Conservation (phyloP, 371 early-diverging fungal species). For the Mucor racemosus region DNA sequence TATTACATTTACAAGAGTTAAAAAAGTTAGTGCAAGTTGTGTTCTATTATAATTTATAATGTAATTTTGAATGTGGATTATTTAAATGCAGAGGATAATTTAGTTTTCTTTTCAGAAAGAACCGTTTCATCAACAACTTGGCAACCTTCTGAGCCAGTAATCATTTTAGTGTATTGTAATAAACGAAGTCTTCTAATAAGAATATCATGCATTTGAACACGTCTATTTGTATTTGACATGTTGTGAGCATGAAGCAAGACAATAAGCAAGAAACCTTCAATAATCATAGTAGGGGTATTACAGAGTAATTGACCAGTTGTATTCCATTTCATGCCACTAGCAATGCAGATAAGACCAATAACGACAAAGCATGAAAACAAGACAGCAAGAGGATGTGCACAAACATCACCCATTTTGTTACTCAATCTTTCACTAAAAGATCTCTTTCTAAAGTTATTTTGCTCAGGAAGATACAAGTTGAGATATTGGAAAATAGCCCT, state of each 20-base stretch:
- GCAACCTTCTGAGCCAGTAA: neutral
- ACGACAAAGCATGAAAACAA: constrained; percentile 10
- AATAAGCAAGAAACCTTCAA: constrained; percentile 32
- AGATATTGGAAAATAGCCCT: constrained; percentile 15
- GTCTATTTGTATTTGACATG: constrained; percentile 17
- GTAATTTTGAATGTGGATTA: too few relatives aligned
- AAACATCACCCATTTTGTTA: constrained; percentile 22
- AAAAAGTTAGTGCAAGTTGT: neutral
- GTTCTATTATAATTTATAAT: neutral
- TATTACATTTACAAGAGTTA: neutral
- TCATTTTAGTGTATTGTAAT: constrained; percentile 6
- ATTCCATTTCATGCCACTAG: constrained; percentile 27
- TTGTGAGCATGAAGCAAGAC: constrained; percentile 31
- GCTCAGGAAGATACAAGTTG: constrained; percentile 11
- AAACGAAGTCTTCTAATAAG: constrained; percentile 18
- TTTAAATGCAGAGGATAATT: neutral
- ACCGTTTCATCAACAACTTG: neutral
- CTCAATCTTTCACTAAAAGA: constrained; percentile 10
- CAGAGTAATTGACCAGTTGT: constrained; percentile 27
- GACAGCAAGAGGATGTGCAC: constrained; percentile 18
- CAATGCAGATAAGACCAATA: constrained; percentile 21
- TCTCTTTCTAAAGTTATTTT: neutral
- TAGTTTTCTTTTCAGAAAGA: neutral
- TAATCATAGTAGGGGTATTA: constrained; percentile 31
- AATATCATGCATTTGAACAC: constrained; percentile 25